Base-by-base conservation (phyloP, 2,329 filamentous ascomycete genomes). In the Aspergillus amoenus region DNA sequence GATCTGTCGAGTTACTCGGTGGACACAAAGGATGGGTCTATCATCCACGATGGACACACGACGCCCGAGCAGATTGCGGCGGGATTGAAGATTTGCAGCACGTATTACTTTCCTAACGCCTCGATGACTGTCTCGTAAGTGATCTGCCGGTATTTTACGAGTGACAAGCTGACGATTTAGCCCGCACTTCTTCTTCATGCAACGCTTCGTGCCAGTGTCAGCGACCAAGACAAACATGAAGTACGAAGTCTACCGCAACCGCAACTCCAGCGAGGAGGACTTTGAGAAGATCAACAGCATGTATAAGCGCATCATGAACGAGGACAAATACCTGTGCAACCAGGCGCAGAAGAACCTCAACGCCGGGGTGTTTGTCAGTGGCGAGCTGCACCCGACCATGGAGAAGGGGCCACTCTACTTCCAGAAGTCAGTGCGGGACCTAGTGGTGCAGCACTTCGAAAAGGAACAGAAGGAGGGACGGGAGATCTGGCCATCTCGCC, bases 161-260 rank as follows among this genome's bases (percentile, higher is more conserved):
- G 4, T 47, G 3, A 12, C 2, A 30, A 3, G 13, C 37, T 18
- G 18, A 15, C 8, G 2, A 8, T 44, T 4, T 13, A 83, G 81
- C 9, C 78, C 82, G 40, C 74, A 70, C 27, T 86, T 86, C 71
- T 84, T 88, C 76, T 84, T 85, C 73, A 83, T 87, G 63, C 84
- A 87, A 68, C 77, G 84, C 56, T 84, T 86, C 66, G 77, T 87
- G 12, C 85, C 86, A 6, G 78, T 73, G 47, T 75, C 77, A 0
- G 76, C 84, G 0, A 78, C 73, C 43, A 79, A 74, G 41, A 81
- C 79, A 5, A 73, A 73, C 21, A 86, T 88, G 79, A 77, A 78
- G 61, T 87, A 87, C 70, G 84, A 88, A 66, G 82, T 88, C 41
- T 88, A 80, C 76, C 80, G 84, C 57, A 82, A 87, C 78, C 84